Evolutionary conservation across 305 asterid genomes (phyloP).

Genomic region (Petunia hybrid): DNA sequence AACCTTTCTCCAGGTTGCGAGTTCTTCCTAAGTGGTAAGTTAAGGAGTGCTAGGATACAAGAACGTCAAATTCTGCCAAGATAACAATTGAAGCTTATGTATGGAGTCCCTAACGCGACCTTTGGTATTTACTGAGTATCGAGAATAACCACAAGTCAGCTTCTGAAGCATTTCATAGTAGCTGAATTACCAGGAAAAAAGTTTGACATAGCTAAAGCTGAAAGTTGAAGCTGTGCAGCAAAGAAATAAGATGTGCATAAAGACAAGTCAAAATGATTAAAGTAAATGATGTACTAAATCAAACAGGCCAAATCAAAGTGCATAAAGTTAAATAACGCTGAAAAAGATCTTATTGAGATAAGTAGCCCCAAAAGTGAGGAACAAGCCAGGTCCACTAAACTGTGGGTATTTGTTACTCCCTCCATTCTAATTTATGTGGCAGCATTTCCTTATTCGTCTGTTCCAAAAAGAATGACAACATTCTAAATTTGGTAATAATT

Average conservation of each 20-base stretch:
- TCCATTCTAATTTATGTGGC: too few relatives aligned
- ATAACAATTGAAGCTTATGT: constrained; percentile 2
- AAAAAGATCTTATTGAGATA: neutral
- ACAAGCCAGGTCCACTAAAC: neutral
- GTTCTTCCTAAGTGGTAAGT: neutral
- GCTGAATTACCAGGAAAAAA: neutral
- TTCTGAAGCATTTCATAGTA: neutral
- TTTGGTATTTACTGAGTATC: neutral
- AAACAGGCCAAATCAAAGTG: too few relatives aligned
- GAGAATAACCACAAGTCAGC: neutral
- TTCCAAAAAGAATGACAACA: too few relatives aligned
- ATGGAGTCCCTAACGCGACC: neutral
- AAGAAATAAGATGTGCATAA: neutral
- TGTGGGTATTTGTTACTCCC: neutral
- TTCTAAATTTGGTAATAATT: too few relatives aligned
- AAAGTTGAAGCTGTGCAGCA: neutral
- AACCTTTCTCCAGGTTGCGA: neutral
- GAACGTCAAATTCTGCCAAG: neutral
- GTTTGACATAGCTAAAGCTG: neutral
- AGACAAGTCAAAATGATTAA: neutral
- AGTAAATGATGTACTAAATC: neutral
- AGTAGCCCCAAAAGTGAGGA: neutral
- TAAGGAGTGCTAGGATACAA: neutral
- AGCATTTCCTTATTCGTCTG: too few relatives aligned
- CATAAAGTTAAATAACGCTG: neutral